Base-by-base conservation (phyloP, 2,329 filamentous ascomycete genomes). In the Fusarium nelsonii region DNA sequence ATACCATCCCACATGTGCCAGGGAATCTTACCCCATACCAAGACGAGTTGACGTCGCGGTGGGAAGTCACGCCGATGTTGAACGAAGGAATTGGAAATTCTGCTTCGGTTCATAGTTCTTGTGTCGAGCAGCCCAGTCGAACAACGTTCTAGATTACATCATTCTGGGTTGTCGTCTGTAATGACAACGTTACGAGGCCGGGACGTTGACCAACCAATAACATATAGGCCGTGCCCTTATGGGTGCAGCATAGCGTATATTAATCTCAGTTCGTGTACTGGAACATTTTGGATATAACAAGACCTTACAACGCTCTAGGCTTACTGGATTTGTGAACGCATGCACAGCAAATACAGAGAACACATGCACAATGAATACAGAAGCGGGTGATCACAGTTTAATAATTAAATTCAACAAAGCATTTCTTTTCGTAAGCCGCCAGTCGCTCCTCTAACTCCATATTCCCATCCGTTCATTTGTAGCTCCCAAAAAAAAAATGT, bases 91-190 rank as follows among this genome's bases (percentile, higher is more conserved):
- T 41, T 6, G 26, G 39, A 46, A 53, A 56, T 9, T 45, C 61
- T 20, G 14, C 16, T 18, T 44, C 52, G 10, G 44, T 26, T 16
- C 44, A 30, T 18, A 39, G 51, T 45, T 77, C 74, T 16, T 77
- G 74, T 58, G 53, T 62, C 15, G 63, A 63, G 40, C 70, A 73
- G 16, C 65, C 76, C 30, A 68, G 71, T 56, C 65, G 71, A 28
- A 75, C 68, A 16, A 57, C 68, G 15, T 75, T 70, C 51, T 77
- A 67, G 53, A 23, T 23, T 23, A 23, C 23, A 23, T 3, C 23
- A 23, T 23, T 23, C 23, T 23, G 6, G 23, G 40, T n/a, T 30
- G 30, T 33, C 26, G 11, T 37, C 30, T 18, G 18, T 26, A n/a
- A 28, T 30, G 9, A 15, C 16, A 18, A 20, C 23, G 32, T 23